Evolutionary conservation across 2,329 filamentous ascomycete genomes (phyloP).

Genomic region (Cytospora mali): DNA sequence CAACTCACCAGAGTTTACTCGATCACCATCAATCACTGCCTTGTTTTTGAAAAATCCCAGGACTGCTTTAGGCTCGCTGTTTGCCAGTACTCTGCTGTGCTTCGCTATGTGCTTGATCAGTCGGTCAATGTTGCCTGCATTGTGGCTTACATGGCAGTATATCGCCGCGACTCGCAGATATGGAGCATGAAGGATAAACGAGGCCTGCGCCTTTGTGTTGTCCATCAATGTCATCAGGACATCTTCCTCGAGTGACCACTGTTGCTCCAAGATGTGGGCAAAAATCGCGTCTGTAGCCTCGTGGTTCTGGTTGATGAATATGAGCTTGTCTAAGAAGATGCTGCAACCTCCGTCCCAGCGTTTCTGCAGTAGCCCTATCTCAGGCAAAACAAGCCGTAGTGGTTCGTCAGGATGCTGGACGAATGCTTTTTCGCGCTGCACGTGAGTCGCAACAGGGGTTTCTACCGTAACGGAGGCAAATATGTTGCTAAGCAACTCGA

Average conservation of each 20-base stretch:
- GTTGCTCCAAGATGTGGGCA: constrained; percentile 55
- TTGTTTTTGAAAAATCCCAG: constrained; percentile 47
- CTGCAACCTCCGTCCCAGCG: constrained; percentile 40
- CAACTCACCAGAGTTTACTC: constrained; percentile 35
- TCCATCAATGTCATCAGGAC: constrained; percentile 57
- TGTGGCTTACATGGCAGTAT: constrained; percentile 52
- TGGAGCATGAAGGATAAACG: constrained; percentile 51
- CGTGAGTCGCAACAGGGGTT: constrained; percentile 10
- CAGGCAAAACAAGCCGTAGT: constrained; percentile 30
- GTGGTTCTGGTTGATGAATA: constrained; percentile 62
- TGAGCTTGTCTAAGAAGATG: constrained; percentile 67
- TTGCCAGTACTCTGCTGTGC: constrained; percentile 49
- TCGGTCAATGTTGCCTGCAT: constrained; percentile 38
- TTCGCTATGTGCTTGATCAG: constrained; percentile 48
- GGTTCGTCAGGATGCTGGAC: constrained; percentile 39
- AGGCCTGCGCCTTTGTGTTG: constrained; percentile 55
- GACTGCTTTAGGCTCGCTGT: constrained; percentile 52
- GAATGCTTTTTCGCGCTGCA: constrained; percentile 40
- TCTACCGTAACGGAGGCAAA: constrained; percentile 45
- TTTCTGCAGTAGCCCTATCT: constrained; percentile 30
- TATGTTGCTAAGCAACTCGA: constrained; percentile 49
- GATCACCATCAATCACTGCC: constrained; percentile 36
- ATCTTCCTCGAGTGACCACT: constrained; percentile 51
- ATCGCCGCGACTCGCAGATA: constrained; percentile 60
- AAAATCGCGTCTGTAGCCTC: constrained; percentile 59